Percentiles rank a stretch among this genome's conserved stretches.
Evolutionary conservation across 2,329 filamentous ascomycete genomes (phyloP).

Genomic region (Magnaporthiopsis incrustans): DNA sequence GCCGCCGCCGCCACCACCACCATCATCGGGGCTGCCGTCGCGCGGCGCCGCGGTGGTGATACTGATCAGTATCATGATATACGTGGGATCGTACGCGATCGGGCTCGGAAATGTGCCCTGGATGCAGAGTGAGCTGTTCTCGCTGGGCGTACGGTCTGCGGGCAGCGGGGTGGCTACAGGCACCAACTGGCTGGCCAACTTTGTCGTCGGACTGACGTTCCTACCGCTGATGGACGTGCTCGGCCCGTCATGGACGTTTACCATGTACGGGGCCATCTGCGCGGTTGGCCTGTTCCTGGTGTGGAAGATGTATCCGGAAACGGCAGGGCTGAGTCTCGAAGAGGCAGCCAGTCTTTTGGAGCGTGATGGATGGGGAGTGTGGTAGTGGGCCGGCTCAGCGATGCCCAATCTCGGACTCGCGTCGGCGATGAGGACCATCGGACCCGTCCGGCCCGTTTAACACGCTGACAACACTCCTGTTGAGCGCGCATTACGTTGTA

Average conservation of each 20-base stretch:
- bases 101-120: constrained; percentile 90
- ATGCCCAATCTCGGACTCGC: neutral
- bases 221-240: constrained; percentile 75
- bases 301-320: constrained; percentile 78
- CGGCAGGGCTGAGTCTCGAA: constrained; percentile 71
- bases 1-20: constrained; percentile 12
- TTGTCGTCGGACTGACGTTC: constrained; percentile 78
- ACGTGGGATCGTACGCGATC: constrained; percentile 78
- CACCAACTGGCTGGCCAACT: constrained; percentile 84
- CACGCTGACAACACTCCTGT: neutral
- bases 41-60: constrained; percentile 46
- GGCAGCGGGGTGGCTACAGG: constrained; percentile 68
- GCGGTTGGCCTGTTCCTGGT: constrained; percentile 57
- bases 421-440: neutral
- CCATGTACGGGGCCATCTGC: constrained; percentile 69
- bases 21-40: constrained; percentile 10
- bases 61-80: constrained; percentile 68
- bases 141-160: constrained; percentile 62
- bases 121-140: constrained; percentile 93
- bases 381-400: constrained; percentile 16
- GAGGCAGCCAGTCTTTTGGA: constrained; percentile 66
- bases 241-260: constrained; percentile 70
- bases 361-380: constrained; percentile 66
- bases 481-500: neutral
- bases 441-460: too few relatives aligned